These are phyloP conservation scores for Penicillium sp. DNA, from an alignment of 2,329 filamentous ascomycete species.

Conservation along the genomic window DNA sequence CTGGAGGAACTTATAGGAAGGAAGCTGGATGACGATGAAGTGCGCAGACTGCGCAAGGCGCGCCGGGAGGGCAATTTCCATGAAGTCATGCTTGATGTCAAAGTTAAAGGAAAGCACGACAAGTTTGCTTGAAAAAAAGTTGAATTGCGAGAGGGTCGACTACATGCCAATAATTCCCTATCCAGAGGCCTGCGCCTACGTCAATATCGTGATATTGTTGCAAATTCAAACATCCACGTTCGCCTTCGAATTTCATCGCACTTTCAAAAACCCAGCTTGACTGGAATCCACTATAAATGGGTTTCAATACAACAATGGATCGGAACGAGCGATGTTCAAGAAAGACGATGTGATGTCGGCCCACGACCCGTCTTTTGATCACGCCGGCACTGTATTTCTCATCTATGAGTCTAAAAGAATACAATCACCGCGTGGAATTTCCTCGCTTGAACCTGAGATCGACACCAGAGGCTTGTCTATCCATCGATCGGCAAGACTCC, in stretches of 20 bases:
- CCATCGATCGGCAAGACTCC: constrained; percentile 3
- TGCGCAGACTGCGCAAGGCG: constrained; percentile 73
- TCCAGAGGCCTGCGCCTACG: no score
- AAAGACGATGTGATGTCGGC: no score
- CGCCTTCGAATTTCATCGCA: no score
- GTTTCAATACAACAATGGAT: no score
- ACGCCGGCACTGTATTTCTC: neutral
- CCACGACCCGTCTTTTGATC: no score
- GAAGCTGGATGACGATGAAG: constrained; percentile 75
- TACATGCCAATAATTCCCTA: no score
- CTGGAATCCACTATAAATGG: no score
- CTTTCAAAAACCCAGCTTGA: no score
- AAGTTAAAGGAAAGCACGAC: constrained; percentile 89
- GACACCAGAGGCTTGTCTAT: neutral
- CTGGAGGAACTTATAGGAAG: constrained; percentile 75
- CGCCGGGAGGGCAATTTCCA: constrained; percentile 83
- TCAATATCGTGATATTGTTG: no score
- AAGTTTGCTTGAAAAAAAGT: constrained; percentile 53
- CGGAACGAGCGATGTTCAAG: no score
- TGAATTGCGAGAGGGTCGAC: no score
- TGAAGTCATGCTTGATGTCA: constrained; percentile 76
- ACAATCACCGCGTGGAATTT: neutral
- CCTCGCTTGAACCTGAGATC: neutral
- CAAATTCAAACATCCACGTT: no score
- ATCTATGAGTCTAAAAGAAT: neutral